These are phyloP conservation scores for Amanita phalloides DNA, from an alignment of 768 basidiomycete genomes.

Conservation along the genomic window DNA sequence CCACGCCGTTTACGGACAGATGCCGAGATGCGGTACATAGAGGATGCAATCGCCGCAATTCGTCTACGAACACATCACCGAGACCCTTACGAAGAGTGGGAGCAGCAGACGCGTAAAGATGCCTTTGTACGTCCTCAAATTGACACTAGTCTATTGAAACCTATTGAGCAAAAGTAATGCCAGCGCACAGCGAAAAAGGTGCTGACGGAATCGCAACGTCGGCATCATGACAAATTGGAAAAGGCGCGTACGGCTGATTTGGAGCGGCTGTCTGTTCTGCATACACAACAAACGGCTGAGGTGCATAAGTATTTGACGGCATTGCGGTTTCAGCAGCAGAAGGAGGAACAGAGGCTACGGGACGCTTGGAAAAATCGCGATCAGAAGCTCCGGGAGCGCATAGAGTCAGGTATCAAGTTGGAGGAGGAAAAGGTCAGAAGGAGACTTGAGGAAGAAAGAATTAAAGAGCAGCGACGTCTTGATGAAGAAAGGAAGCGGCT, in stretches of 20 bases:
- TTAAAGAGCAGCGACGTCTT: conserved; percentile 32
- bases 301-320: conserved; percentile 34
- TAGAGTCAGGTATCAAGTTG: conserved; percentile 49
- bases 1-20: conserved; percentile 27
- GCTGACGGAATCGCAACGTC: conserved; percentile 20
- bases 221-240: conserved; percentile 34
- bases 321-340: conserved; percentile 32
- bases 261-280: conserved; percentile 24
- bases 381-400: conserved; percentile 40
- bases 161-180: not conserved
- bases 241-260: conserved; percentile 23
- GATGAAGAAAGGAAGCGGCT: conserved; percentile 37
- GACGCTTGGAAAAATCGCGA: conserved; percentile 43
- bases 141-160: not conserved
- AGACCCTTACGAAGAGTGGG: conserved; percentile 51
- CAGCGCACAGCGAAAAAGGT: conserved; percentile 37
- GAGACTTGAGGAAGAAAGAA: conserved; percentile 45
- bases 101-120: conserved; percentile 37
- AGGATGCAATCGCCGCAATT: conserved; percentile 42
- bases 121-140: conserved; percentile 30
- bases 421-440: conserved; percentile 52
- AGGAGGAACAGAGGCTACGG: conserved; percentile 33
- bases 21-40: conserved; percentile 29
- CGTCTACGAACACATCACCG: conserved; percentile 38
- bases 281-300: conserved; percentile 42